These are phyloP conservation scores for Citrullus colocynthis DNA, from an alignment of 306 rosid genomes.

Conservation along the genomic window DNA sequence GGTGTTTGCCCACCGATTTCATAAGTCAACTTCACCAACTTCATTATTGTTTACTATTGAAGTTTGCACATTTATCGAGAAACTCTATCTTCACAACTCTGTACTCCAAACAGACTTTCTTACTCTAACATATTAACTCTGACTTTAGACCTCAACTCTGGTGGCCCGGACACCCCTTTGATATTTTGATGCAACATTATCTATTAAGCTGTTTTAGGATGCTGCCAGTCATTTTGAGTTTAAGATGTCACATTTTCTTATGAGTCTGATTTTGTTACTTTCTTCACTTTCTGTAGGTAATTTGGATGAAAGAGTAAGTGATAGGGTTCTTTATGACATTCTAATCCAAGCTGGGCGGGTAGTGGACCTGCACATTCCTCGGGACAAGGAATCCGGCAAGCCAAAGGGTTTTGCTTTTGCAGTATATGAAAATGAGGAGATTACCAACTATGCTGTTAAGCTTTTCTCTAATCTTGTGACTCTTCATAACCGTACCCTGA, in stretches of 20 bases:
- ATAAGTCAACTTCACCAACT: no score
- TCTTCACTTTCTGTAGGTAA: constrained; percentile 40
- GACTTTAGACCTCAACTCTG: no score
- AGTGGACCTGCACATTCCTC: constrained; percentile 69
- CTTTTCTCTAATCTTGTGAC: constrained; percentile 90
- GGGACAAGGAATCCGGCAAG: constrained; percentile 67
- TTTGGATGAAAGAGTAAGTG: constrained; percentile 85
- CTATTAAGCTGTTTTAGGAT: background rate
- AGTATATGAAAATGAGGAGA: constrained; percentile 74
- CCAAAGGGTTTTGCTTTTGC: constrained; percentile 85
- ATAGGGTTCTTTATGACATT: constrained; percentile 71
- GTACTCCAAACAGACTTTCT: no score
- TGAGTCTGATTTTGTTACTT: background rate
- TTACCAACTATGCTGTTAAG: constrained; percentile 74
- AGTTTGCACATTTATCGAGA: no score
- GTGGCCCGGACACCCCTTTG: background rate
- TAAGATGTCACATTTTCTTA: background rate
- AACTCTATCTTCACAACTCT: no score
- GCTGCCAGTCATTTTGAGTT: background rate
- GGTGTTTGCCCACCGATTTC: no score
- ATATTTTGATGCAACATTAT: background rate
- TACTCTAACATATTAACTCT: no score
- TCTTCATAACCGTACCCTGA: constrained; percentile 65
- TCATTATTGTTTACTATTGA: no score
- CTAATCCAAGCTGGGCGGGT: constrained; percentile 83